phyloP scores from a whole-genome alignment of 2,329 filamentous ascomycete species.

The Trichoderma sp. region DNA sequence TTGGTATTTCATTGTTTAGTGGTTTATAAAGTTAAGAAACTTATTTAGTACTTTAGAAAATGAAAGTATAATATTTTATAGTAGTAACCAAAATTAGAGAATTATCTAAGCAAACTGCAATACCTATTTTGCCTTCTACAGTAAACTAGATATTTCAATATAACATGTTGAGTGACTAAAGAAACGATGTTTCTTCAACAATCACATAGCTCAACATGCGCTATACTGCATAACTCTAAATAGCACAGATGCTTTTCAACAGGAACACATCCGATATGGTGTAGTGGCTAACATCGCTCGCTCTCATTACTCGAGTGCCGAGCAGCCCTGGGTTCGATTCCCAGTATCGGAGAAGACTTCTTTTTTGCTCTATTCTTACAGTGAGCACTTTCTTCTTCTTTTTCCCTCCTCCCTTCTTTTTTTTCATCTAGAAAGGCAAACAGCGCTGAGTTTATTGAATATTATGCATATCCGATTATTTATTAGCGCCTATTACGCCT shows the following conservation, averaged over 20 bases:
- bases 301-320: constrained; percentile 26
- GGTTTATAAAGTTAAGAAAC: no score
- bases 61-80: no score
- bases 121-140: no score
- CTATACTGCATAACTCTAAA: not conserved
- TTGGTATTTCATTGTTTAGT: no score
- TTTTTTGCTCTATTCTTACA: not conserved
- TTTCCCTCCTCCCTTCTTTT: not conserved
- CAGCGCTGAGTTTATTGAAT: not conserved
- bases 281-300: constrained; percentile 43
- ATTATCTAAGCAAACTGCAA: no score
- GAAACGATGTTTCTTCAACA: no score
- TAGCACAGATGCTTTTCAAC: not conserved
- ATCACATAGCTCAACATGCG: no score
- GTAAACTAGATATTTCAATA: no score
- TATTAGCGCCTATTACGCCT: not conserved
- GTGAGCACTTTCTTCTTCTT: not conserved
- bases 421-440: not conserved
- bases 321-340: constrained; percentile 29
- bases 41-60: no score
- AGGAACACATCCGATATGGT: constrained; percentile 36
- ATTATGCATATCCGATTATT: not conserved
- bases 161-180: no score
- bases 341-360: constrained; percentile 25
- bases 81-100: no score